Conservation (phyloP, 495 filamentous ascomycete species). For the Cercophora scortea region DNA sequence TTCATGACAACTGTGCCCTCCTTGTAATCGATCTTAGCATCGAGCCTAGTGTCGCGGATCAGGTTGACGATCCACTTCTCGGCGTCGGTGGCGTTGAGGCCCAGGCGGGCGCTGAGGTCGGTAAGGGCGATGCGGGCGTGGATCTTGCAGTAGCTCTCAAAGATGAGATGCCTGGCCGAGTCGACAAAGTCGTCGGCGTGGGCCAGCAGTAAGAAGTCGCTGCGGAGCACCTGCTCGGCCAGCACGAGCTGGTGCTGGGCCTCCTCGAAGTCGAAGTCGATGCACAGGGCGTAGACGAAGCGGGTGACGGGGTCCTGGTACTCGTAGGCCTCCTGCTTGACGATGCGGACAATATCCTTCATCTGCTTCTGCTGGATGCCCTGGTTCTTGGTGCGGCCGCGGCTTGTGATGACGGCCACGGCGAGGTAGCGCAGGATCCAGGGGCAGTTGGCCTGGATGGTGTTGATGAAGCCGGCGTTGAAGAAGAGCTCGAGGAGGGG, state of each 20-base stretch:
- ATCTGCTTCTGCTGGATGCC: slow-evolving; percentile 93
- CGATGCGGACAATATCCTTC: slow-evolving; percentile 90
- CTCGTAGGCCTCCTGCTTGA: slow-evolving; percentile 95
- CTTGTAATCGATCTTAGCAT: slow-evolving; percentile 98
- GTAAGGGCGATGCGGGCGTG: slow-evolving; percentile 97
- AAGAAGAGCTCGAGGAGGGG: slow-evolving; percentile 92
- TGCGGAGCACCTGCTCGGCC: slow-evolving; percentile 84
- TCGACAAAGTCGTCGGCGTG: slow-evolving; percentile 88
- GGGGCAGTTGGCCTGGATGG: slow-evolving; percentile 93
- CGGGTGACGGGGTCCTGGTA: slow-evolving; percentile 93
- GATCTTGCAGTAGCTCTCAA: slow-evolving; percentile 99
- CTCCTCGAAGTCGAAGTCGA: slow-evolving; percentile 98
- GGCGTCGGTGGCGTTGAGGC: slow-evolving; percentile 84
- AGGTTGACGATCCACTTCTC: slow-evolving; percentile 99
- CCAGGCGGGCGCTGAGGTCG: slow-evolving; percentile 85
- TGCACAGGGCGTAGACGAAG: slow-evolving; percentile 90
- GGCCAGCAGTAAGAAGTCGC: slow-evolving; percentile 90
- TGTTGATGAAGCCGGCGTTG: slow-evolving; percentile 94
- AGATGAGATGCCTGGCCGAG: slow-evolving; percentile 89
- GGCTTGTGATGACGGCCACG: slow-evolving; percentile 93
- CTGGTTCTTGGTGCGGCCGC: slow-evolving; percentile 71
- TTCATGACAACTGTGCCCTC: slow-evolving; percentile 99
- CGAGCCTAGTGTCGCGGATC: slow-evolving; percentile 92
- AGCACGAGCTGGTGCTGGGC: slow-evolving; percentile 86
- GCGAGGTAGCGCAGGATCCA: slow-evolving; percentile 95